A percentile compares a stretch with the other conserved stretches of the same genome.
Evolutionary conservation across 192 early-diverging fungal genomes (phyloP).

Genomic region (Geosiphon pyriformis): DNA sequence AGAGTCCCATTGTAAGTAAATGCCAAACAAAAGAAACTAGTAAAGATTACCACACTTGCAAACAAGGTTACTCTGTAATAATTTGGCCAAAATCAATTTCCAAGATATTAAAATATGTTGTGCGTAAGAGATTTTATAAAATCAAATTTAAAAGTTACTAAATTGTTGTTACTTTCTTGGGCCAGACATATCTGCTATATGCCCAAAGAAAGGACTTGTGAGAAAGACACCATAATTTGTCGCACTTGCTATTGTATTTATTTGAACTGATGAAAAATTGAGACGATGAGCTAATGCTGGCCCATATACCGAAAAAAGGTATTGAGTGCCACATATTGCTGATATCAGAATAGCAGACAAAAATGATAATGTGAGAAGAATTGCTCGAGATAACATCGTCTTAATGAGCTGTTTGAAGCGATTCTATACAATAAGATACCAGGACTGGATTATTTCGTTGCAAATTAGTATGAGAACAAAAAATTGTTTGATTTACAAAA

Average conservation of each 20-base stretch:
- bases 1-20: background rate
- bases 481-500: no score
- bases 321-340: constrained; percentile 57
- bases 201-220: constrained; percentile 52
- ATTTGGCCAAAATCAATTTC: no score
- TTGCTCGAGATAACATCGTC: constrained; percentile 10
- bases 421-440: no score
- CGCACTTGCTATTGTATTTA: constrained; percentile 54
- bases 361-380: constrained; percentile 40
- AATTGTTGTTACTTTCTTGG: constrained; percentile 19
- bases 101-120: no score
- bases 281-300: constrained; percentile 44
- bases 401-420: no score
- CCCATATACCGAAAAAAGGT: constrained; percentile 61
- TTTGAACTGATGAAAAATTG: constrained; percentile 54
- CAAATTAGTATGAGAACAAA: no score
- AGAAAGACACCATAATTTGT: constrained; percentile 67
- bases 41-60: background rate
- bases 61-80: background rate
- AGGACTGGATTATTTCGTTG: no score
- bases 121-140: no score
- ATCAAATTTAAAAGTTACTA: background rate
- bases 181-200: constrained; percentile 40
- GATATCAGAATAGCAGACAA: constrained; percentile 38
- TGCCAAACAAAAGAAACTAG: constrained; percentile 5